Conservation (phyloP, 2,329 filamentous ascomycete species). For the Pseudogymnoascus sp. region DNA sequence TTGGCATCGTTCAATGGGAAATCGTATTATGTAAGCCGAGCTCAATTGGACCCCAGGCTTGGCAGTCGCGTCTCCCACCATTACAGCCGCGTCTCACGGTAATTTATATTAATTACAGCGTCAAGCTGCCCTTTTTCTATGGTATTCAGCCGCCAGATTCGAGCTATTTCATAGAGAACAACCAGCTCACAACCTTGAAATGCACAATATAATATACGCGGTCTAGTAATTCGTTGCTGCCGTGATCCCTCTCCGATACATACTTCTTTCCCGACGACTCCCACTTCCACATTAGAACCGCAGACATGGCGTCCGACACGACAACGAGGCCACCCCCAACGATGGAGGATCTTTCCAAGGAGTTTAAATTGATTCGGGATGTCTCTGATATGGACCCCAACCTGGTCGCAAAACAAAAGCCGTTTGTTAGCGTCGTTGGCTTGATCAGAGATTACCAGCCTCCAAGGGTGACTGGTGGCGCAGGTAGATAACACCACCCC, state of each 20-base stretch:
- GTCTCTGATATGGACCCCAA: constrained; percentile 39
- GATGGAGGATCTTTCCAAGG: constrained; percentile 12
- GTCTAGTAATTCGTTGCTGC: neutral
- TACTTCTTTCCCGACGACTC: neutral
- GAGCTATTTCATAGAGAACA: neutral
- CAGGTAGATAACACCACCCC: constrained; percentile 36
- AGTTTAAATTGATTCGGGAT: constrained; percentile 35
- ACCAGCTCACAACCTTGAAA: neutral
- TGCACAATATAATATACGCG: neutral
- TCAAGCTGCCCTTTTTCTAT: neutral
- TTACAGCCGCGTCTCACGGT: neutral
- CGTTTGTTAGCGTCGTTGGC: constrained; percentile 55
- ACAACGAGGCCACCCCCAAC: neutral
- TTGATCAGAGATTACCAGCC: constrained; percentile 58
- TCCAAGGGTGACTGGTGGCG: constrained; percentile 41
- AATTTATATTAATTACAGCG: neutral
- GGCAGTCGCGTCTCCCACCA: constrained; percentile 3
- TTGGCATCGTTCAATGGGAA: neutral
- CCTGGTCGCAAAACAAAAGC: constrained; percentile 20
- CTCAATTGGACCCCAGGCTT: neutral
- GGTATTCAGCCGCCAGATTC: neutral
- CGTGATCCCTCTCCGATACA: neutral
- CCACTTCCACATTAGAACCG: neutral
- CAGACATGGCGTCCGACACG: neutral
- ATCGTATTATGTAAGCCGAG: neutral